Base-by-base conservation (phyloP, 2,329 filamentous ascomycete species). In the Xylariaceae sp. region DNA sequence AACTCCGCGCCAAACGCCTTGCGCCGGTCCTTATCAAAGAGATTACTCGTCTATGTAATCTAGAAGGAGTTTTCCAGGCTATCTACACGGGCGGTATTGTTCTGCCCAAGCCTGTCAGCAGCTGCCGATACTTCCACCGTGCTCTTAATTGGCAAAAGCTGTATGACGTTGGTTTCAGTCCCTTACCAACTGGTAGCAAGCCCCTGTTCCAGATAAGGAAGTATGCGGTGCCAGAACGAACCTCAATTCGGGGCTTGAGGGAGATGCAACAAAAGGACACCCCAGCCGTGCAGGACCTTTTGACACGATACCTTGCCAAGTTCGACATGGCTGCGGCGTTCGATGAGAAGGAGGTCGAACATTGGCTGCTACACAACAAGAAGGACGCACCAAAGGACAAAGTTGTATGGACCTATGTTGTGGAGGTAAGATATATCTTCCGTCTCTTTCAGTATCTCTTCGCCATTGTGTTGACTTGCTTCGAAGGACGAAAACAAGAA, bases 11-110 rank as follows among this genome's bases (percentile, higher is more conserved):
- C 55, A 96, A 97, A 77, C 86, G 94, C 51, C 83, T 99, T 43
- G 86, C 94, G 0, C 94, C 94, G 0, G 88, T 97, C 1, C 83
- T 99, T 51, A 99, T 99, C 77, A 96, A 96, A 73, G 94, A 99
- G 71, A 90, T 99, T 65, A 99, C 94, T 4, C 87, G 94, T 47
- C 83, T 91, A 60, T 95, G 90, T 77, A 95, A 97, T 72, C 74
- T 91, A 47, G 79, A 88, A 60, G 88, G 86, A 54, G 87, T 95
- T 62, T 97, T 88, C 80, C 94, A 99, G 73, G 94, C 92, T 48
- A 89, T 99, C 55, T 97, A 96, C 76, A 99, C 94, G 1, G 94
- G 87, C 31, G 94, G 94, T 40, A 86, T 92, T 26, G 85, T 99
- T 40, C 80, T 99, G 1, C 94, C 94, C 31, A 95, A 87, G 39